phyloP scores from a whole-genome alignment of 495 filamentous ascomycete genomes.

The Pseudomonodictys pantanalensis region DNA sequence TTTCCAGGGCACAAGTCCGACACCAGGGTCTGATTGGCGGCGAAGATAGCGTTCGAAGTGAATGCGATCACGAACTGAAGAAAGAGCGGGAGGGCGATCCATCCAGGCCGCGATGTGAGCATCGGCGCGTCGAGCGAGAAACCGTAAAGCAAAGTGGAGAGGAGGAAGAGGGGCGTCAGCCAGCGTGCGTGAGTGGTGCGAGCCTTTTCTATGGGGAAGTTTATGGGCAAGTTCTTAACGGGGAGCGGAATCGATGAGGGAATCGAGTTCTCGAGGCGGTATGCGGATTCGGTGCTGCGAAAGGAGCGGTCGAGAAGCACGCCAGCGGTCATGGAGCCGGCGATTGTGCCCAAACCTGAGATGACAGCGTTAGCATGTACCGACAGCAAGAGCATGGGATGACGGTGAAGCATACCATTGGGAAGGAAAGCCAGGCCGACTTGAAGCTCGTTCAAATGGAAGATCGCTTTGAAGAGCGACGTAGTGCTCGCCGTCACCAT shows the following conservation, averaged over 20 bases:
- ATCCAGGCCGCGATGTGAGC: background rate
- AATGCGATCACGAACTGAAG: slow-evolving; percentile 18
- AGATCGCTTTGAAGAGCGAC: slow-evolving; percentile 41
- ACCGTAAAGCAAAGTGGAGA: slow-evolving; percentile 6
- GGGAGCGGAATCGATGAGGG: slow-evolving; percentile 2
- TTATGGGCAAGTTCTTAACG: background rate
- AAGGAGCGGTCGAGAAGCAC: slow-evolving; percentile 12
- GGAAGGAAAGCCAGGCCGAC: slow-evolving; percentile 47
- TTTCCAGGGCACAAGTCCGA: slow-evolving; percentile 11
- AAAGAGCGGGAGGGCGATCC: slow-evolving; percentile 13
- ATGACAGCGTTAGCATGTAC: background rate
- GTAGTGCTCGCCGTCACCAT: slow-evolving; percentile 53
- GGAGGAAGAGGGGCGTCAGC: background rate
- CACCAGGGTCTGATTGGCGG: slow-evolving; percentile 16
- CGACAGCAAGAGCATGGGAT: background rate
- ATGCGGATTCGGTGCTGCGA: background rate
- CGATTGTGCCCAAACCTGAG: slow-evolving; percentile 12
- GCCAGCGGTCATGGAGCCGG: slow-evolving; percentile 13
- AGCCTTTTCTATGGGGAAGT: slow-evolving; percentile 19
- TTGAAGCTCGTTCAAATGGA: slow-evolving; percentile 41
- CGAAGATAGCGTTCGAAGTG: slow-evolving; percentile 14
- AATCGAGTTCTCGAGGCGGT: background rate
- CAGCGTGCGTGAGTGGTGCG: background rate
- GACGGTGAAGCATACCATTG: slow-evolving; percentile 42
- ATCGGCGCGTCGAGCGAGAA: background rate